These are phyloP conservation scores for Dalbergia cultrata DNA, from an alignment of 306 rosid species.

Conservation along the genomic window DNA sequence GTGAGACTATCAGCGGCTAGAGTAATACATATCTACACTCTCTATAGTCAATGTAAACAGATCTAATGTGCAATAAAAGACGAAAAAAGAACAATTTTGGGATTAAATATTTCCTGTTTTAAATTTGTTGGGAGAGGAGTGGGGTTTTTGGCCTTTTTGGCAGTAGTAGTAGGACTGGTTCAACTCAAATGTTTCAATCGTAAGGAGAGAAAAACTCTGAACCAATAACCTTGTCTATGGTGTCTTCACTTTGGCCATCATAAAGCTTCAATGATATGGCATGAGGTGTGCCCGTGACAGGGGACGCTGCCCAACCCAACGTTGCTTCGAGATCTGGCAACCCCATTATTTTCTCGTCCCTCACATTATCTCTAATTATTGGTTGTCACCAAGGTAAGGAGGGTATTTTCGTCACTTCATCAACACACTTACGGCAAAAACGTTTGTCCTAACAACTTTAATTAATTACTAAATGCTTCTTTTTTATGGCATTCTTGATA, in stretches of 20 bases:
- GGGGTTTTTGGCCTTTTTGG: neutral
- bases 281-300: constrained; percentile 34
- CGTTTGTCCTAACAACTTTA: too few species aligned
- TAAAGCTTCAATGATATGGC: neutral
- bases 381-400: too few species aligned
- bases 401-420: neutral
- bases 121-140: neutral
- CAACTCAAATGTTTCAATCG: neutral
- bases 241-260: constrained; percentile 44
- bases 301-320: constrained; percentile 16
- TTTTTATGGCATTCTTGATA: too few species aligned
- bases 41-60: too few species aligned
- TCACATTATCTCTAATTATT: too few species aligned
- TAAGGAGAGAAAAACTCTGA: constrained; percentile 44
- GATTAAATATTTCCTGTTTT: neutral
- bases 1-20: neutral
- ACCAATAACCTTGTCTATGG: constrained; percentile 36
- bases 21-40: too few species aligned
- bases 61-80: too few species aligned
- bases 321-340: constrained; percentile 37
- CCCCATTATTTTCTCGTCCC: neutral
- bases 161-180: neutral
- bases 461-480: too few species aligned
- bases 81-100: neutral
- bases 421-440: too few species aligned